These are phyloP conservation scores for Verticillium alfalfae DNA, from an alignment of 2,329 filamentous ascomycete genomes.

Conservation along the genomic window DNA sequence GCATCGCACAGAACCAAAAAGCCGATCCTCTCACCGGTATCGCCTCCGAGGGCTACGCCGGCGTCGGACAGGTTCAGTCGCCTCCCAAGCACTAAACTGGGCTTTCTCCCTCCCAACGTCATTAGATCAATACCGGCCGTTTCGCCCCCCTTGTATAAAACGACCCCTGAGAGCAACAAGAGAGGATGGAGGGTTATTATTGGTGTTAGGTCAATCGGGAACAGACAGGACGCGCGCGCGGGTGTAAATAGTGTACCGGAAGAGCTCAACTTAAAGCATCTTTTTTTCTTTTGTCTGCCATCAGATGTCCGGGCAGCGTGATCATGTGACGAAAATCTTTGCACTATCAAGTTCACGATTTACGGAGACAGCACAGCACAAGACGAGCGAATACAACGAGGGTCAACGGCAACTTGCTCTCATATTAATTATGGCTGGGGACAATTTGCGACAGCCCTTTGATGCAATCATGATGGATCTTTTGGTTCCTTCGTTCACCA, in stretches of 20 bases:
- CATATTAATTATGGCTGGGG: neutral
- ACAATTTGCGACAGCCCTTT: neutral
- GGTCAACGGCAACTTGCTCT: too few species aligned
- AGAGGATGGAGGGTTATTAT: conserved; percentile 19
- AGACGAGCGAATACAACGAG: too few species aligned
- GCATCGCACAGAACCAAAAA: conserved; percentile 61
- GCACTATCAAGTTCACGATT: neutral
- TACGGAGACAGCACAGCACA: too few species aligned
- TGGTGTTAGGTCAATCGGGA: conserved; percentile 21
- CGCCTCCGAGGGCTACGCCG: conserved; percentile 70
- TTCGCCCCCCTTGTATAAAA: conserved; percentile 26
- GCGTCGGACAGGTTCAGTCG: conserved; percentile 74
- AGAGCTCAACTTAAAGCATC: conserved; percentile 27
- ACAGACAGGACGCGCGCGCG: conserved; percentile 15
- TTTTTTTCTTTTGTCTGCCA: conserved; percentile 13
- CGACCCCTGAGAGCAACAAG: conserved; percentile 17
- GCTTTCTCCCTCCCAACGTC: conserved; percentile 10
- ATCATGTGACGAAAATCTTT: neutral
- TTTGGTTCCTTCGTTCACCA: neutral
- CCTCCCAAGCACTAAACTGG: conserved; percentile 44
- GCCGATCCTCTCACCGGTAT: conserved; percentile 84
- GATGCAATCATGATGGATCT: neutral
- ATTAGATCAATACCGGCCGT: conserved; percentile 11
- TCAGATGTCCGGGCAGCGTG: neutral
- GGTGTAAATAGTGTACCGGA: conserved; percentile 40